Evolutionary conservation across 1,284 basidiomycete genomes (phyloP), one percentile per base, ranked within the genome.

Genomic region (Bjerkandera adusta): DNA sequence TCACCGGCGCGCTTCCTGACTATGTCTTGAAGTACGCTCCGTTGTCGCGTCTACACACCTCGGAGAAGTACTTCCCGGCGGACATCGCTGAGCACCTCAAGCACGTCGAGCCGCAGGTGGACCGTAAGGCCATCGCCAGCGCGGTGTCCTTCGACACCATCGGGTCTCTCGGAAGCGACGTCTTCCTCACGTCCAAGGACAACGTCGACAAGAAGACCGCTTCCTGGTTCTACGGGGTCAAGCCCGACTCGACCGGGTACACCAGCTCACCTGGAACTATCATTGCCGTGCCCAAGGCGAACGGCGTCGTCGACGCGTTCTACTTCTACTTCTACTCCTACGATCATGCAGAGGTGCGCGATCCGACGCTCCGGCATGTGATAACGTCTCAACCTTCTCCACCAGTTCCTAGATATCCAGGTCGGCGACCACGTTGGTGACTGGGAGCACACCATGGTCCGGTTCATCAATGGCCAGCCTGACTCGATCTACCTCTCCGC

Each of bases 261-360:
- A 63, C 55, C 29, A 41, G 40, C 13, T 59, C 57, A 4, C 60
- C 65, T 15, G 60, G 58, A 20, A 63, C 62, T 42, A 66, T 68
- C 48, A 58, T 68, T 38, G 55, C 57, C 7, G 64, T 66, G 11
- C 57, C 66, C 48, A 68, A 68, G 52, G 36, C 51, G 7, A 63
- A 61, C 6, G 65, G 62, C 5, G 61, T 68, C 36, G 55, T 67
- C 4, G 68, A 68, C 29, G 66, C 65, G 37, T 71, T 70, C 58
- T 70, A 68, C 57, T 71, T 71, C 60, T 75, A 63, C 49, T 64
- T 64, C 51, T 63, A 61, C 45, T 61, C 62, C 2, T 67, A 55
- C 49, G 59, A 68, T 41, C 51, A 60, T 22, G 66, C 62, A 12
- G 50, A 44, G 36, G 60, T 61, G 21, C 36, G 55, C 26, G n/a